Base-by-base conservation (phyloP, 2,329 filamentous ascomycete genomes). In the Fusarium piperis region DNA sequence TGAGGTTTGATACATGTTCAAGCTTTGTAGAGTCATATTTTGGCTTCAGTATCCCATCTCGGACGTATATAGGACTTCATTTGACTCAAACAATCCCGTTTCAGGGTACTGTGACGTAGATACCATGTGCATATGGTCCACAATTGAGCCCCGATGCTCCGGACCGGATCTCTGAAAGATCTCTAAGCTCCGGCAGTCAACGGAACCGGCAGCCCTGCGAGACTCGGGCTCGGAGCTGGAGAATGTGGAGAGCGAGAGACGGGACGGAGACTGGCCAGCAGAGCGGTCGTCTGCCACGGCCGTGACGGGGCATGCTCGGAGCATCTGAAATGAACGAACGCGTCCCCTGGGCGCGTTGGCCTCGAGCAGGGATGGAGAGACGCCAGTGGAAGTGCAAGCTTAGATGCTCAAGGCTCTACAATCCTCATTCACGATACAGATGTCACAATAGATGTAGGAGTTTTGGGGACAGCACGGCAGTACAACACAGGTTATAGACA, bases 51-150 rank as follows among this genome's bases (percentile, higher is more conserved):
- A n/a, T 16, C 12, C 46, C 32, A 20, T 52, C 32, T 60, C 6
- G 39, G 51, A 62, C 38, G 32, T 28, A 52, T 46, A 48, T 59
- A 59, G 20, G 65, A 26, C 64, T 35, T 62, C 52, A 51, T 62
- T 59, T 71, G 60, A 46, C 65, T 58, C 36, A 4, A 46, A 59
- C 48, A 55, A 72, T 48, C 68, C 68, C 65, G 52, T 55, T 67
- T 59, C 59, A 61, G 67, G 59, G 55, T 67, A 23, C 20, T 36
- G 59, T 75, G 73, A 74, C 69, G 66, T 72, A 67, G 18, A 74
- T 65, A 61, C 20, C 38, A 64, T 67, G 18, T 61, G 39, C 56
- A 68, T 59, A 39, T 64, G 73, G 67, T 74, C 73, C 73, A 75
- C 73, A 75, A 69, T 68, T 41, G 32, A 58, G 38, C 59, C 55